Evolutionary conservation across 2,329 filamentous ascomycete genomes (phyloP).

Genomic region (Diaporthe australafricana): DNA sequence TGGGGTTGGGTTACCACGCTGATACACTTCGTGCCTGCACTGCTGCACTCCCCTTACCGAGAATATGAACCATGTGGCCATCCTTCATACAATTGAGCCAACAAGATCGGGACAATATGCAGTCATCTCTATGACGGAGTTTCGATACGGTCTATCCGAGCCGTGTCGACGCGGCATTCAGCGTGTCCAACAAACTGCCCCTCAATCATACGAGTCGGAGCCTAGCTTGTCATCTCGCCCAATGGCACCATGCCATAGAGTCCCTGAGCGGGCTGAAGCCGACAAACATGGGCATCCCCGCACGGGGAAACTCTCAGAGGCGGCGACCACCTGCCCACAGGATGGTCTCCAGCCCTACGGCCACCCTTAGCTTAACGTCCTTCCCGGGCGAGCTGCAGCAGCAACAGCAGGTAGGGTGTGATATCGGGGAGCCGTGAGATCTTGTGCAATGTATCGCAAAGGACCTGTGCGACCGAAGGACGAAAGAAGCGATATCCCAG

Average conservation of each 20-base stretch:
- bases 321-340: slow-evolving; percentile 6
- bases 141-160: slow-evolving; percentile 7
- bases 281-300: slow-evolving; percentile 32
- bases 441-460: slow-evolving; percentile 16
- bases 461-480: slow-evolving; percentile 5
- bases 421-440: not conserved
- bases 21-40: not conserved
- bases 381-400: slow-evolving; percentile 19
- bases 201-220: not conserved
- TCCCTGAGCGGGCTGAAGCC: slow-evolving; percentile 14
- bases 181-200: not conserved
- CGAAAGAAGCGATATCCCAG: not conserved
- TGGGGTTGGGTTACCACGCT: slow-evolving; percentile 4
- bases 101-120: not conserved
- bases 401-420: slow-evolving; percentile 1
- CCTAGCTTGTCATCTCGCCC: not conserved
- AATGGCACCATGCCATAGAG: slow-evolving; percentile 2
- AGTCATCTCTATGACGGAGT: slow-evolving; percentile 12
- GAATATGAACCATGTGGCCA: slow-evolving; percentile 15
- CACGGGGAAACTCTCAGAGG: slow-evolving; percentile 9
- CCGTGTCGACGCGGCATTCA: not conserved
- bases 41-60: not conserved
- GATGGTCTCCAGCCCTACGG: slow-evolving; percentile 28
- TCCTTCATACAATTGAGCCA: slow-evolving; percentile 11
- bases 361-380: slow-evolving; percentile 19